phyloP scores from a whole-genome alignment of 1,284 basidiomycete genomes.

The Agaricales sp. region DNA sequence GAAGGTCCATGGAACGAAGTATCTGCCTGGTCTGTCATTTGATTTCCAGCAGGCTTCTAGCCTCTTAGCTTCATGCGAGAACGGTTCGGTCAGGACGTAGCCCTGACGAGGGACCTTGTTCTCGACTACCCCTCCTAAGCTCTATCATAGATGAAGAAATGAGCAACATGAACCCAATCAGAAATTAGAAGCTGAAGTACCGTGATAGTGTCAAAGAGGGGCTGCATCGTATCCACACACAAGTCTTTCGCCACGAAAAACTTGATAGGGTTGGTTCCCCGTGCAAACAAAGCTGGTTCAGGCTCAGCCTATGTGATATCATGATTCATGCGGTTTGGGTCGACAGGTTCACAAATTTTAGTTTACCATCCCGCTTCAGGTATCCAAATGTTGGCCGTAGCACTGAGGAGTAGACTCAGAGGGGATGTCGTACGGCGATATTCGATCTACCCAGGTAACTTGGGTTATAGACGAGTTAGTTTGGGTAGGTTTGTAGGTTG shows the following conservation, averaged over 20 bases:
- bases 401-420: too few relatives aligned
- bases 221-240: conserved; percentile 51
- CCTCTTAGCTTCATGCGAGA: conserved; percentile 58
- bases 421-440: too few relatives aligned
- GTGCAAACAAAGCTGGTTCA: too few relatives aligned
- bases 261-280: conserved; percentile 57
- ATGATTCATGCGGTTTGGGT: too few relatives aligned
- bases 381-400: too few relatives aligned
- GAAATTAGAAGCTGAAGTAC: conserved; percentile 26
- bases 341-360: too few relatives aligned
- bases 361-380: too few relatives aligned
- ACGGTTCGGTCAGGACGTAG: conserved; percentile 58
- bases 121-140: conserved; percentile 65
- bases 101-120: conserved; percentile 65
- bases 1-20: conserved; percentile 70
- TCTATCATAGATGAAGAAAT: conserved; percentile 26
- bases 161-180: conserved; percentile 5
- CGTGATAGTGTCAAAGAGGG: conserved; percentile 58
- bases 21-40: conserved; percentile 53
- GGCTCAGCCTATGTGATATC: too few relatives aligned
- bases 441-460: too few relatives aligned
- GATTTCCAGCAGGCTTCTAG: conserved; percentile 55
- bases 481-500: too few relatives aligned
- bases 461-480: too few relatives aligned
- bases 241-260: conserved; percentile 76